Percentiles rank a stretch among this genome's conserved stretches.
These are phyloP conservation scores for Cnidoscolus chayamansa DNA, from an alignment of 441 rosid species.

Conservation along the genomic window DNA sequence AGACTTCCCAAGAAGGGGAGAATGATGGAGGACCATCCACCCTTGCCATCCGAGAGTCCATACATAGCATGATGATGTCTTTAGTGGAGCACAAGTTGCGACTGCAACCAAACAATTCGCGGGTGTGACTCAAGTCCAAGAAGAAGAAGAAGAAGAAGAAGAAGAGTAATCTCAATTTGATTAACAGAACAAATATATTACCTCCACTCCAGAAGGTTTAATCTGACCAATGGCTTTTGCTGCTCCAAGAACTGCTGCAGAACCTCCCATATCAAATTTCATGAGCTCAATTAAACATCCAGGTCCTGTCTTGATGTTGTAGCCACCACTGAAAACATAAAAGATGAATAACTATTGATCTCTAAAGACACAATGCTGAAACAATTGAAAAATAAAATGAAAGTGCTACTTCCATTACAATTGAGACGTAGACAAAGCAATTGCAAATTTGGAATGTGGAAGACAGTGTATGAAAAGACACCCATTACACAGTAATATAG, in stretches of 20 bases:
- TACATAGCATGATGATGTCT: too few species aligned
- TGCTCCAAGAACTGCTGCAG: constrained; percentile 91
- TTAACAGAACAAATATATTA: constrained; percentile 19
- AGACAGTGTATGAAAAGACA: not conserved
- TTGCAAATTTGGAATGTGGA: not conserved
- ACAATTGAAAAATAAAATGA: constrained; percentile 1
- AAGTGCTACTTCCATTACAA: not conserved
- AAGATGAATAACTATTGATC: constrained; percentile 17
- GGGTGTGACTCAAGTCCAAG: too few species aligned
- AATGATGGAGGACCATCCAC: too few species aligned
- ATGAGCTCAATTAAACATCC: constrained; percentile 78
- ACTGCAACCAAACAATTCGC: too few species aligned
- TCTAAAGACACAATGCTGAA: not conserved
- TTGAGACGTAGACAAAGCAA: not conserved
- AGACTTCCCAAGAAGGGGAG: too few species aligned
- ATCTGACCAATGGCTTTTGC: constrained; percentile 86
- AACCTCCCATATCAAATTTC: constrained; percentile 96
- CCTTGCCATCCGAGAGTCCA: too few species aligned
- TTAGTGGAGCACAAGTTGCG: too few species aligned
- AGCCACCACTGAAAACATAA: constrained; percentile 68
- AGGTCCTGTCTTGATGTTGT: constrained; percentile 93
- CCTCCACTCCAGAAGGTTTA: constrained; percentile 93
- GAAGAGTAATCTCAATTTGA: not conserved
- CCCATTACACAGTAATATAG: not conserved
- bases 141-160: too few species aligned